phyloP scores from a whole-genome alignment of 352 stramenopile species.

The Pythium periplocum region DNA sequence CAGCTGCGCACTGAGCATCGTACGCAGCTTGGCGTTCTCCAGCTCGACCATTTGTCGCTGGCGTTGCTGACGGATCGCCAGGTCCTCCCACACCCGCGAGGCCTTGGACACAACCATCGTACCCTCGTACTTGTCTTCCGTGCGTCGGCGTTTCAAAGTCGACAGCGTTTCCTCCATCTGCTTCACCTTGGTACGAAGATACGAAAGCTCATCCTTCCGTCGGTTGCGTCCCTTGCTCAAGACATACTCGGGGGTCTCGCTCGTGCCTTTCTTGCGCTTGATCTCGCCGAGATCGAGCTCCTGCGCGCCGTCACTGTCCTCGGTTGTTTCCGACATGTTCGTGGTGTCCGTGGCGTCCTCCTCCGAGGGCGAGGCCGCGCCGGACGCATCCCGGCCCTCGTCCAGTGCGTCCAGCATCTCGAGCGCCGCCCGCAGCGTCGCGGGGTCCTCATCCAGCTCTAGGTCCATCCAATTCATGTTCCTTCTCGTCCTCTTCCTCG shows the following conservation, averaged over 20 bases:
- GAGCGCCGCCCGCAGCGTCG: conserved; percentile 12
- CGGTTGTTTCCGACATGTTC: not conserved
- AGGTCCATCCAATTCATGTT: conserved; percentile 5
- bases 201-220: conserved; percentile 22
- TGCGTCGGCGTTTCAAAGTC: conserved; percentile 2
- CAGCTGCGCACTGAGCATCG: conserved; percentile 40
- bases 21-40: conserved; percentile 44
- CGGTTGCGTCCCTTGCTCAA: conserved; percentile 4
- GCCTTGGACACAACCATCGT: not conserved
- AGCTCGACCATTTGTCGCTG: conserved; percentile 32
- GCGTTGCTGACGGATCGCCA: conserved; percentile 31
- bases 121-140: conserved; percentile 1
- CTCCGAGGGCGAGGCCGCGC: not conserved
- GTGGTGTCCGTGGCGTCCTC: not conserved
- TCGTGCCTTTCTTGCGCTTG: not conserved
- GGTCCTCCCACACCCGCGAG: conserved; percentile 23
- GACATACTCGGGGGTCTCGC: conserved; percentile 1
- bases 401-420: conserved; percentile 9
- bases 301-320: no score
- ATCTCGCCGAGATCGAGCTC: not conserved
- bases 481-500: not conserved
- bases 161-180: conserved; percentile 19
- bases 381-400: not conserved
- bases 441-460: conserved; percentile 10
- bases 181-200: conserved; percentile 19